phyloP scores from a whole-genome alignment of 2,329 filamentous ascomycete species.

The Ophiobolus disseminans region DNA sequence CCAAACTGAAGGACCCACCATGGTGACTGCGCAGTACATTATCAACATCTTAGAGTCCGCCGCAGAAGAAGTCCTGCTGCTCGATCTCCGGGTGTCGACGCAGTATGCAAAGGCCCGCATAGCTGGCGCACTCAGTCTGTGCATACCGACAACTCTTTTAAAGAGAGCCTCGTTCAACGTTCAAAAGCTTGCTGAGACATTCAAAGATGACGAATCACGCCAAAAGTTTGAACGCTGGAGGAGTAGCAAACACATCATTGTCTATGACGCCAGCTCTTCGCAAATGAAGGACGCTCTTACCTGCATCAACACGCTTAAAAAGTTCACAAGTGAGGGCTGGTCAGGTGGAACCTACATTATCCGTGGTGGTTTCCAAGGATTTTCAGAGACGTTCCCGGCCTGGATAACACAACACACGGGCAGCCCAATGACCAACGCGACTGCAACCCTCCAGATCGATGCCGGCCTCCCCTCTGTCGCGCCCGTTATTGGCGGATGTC shows the following conservation, averaged over 20 bases:
- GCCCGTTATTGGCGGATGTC: constrained; percentile 88
- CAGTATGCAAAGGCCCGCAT: constrained; percentile 80
- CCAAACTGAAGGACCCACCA: constrained; percentile 43
- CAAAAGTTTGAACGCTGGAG: constrained; percentile 79
- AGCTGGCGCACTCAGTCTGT: constrained; percentile 83
- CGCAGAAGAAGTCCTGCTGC: constrained; percentile 67
- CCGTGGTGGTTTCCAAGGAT: constrained; percentile 79
- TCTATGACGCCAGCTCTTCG: constrained; percentile 81
- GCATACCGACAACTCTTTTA: constrained; percentile 91
- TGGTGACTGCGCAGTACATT: constrained; percentile 58
- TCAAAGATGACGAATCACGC: constrained; percentile 74
- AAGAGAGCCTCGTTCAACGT: constrained; percentile 92
- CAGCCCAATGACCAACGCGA: constrained; percentile 27
- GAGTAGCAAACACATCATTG: constrained; percentile 76
- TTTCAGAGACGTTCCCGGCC: constrained; percentile 70
- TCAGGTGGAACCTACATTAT: constrained; percentile 76
- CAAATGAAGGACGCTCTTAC: constrained; percentile 81
- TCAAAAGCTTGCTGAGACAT: constrained; percentile 84
- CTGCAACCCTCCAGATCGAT: constrained; percentile 32
- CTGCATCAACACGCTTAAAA: constrained; percentile 88
- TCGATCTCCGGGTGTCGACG: constrained; percentile 87
- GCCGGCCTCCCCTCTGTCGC: constrained; percentile 61
- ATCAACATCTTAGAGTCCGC: constrained; percentile 57
- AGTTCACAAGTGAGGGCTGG: constrained; percentile 87
- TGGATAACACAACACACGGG: constrained; percentile 59